Evolutionary conservation across 2,329 filamentous ascomycete genomes (phyloP).

Genomic region (Colletotrichum sp.): DNA sequence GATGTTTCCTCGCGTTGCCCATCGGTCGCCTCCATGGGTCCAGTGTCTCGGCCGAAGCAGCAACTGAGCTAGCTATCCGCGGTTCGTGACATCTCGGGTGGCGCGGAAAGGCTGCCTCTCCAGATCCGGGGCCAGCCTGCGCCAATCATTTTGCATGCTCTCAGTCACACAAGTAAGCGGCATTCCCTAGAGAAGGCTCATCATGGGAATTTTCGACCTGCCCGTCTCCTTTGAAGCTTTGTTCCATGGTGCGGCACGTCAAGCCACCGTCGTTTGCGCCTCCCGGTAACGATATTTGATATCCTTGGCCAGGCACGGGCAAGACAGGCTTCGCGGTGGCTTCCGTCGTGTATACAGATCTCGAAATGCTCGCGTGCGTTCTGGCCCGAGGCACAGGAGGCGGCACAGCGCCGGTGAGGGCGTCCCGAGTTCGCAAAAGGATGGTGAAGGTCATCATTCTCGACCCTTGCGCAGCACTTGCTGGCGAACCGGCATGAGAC

Average conservation of each 20-base stretch:
- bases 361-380: background rate
- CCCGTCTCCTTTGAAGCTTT: background rate
- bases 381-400: background rate
- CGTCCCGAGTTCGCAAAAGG: background rate
- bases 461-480: background rate
- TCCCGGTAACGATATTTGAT: background rate
- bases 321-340: background rate
- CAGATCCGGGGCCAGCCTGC: background rate
- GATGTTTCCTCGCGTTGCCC: background rate
- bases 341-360: background rate
- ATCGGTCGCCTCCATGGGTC: background rate
- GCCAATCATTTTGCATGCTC: background rate
- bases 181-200: background rate
- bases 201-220: background rate
- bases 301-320: background rate
- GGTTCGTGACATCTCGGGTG: background rate
- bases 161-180: background rate
- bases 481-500: background rate
- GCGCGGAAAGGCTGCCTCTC: background rate
- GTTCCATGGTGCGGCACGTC: background rate
- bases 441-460: background rate
- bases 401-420: constrained; percentile 3
- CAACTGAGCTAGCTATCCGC: background rate
- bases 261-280: constrained; percentile 4
- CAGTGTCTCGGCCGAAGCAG: background rate